Base-by-base conservation (phyloP, 2,329 filamentous ascomycete genomes). In the Beauveria brongniartii region DNA sequence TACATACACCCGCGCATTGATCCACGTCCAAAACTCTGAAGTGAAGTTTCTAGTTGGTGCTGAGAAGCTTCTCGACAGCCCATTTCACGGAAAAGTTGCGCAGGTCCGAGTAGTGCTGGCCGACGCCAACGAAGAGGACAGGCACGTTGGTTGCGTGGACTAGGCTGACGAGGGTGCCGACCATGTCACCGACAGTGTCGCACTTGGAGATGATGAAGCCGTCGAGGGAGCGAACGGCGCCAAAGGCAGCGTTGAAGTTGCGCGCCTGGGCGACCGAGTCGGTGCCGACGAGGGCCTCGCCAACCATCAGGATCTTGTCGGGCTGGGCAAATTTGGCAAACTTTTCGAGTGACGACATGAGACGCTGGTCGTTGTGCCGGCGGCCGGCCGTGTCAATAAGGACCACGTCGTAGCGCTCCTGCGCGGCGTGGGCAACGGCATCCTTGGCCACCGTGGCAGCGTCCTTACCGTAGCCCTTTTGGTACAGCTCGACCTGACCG, bases 141-240 rank as follows among this genome's bases (percentile, higher is more conserved):
- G 95, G 95, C 51, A 99, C 95, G 30, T 93, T 91, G 3, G 95
- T 99, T 3, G 94, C 93, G 76, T 97, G 93, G 44, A 99, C 93
- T 80, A 99, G 93, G 72, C 91, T 96, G 64, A 99, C 94, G 65
- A 99, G 79, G 3, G 93, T 97, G 67, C 83, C 92, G 48, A 97
- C 92, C 92, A 97, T 97, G 76, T 97, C 93, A n/a, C 94, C 95
- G 43, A 99, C 95, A 0, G 94, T 99, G 77, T 99, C 94, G 73
- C 94, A 97, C 76, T 99, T 99, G 63, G 89, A 93, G 68, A 99
- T 97, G 71, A 99, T 96, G 75, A 99, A 99, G 6, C 94, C 94
- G 75, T 99, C 95, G 43, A 99, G 81, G 30, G 84, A 84, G 61
- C 93, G 81, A 16, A 86, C 87, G 5, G 84, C 80, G 37, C 94